phyloP scores from a whole-genome alignment of 352 stramenopile genomes.

The Phytophthora boehmeriae region DNA sequence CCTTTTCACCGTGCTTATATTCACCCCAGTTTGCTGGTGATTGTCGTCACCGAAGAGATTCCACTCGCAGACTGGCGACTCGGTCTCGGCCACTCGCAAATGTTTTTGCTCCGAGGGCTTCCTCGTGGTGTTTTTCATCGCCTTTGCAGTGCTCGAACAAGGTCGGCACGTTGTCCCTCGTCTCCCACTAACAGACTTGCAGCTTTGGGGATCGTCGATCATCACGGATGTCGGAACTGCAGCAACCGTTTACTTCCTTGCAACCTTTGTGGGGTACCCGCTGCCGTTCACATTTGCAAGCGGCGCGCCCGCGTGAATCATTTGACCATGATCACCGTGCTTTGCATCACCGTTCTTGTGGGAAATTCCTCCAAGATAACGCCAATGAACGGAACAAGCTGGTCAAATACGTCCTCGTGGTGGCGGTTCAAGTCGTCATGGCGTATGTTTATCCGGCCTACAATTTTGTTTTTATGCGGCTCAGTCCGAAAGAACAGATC shows the following conservation, averaged over 20 bases:
- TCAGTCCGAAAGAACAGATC: conserved; percentile 7
- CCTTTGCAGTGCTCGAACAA: conserved; percentile 12
- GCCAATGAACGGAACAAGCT: conserved; percentile 5
- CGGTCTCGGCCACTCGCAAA: conserved; percentile 17
- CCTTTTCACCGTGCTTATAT: conserved; percentile 1
- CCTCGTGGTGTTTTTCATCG: conserved; percentile 22
- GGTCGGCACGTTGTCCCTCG: conserved; percentile 15
- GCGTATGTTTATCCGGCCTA: conserved; percentile 32
- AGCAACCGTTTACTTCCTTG: conserved; percentile 7
- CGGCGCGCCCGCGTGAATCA: conserved; percentile 9
- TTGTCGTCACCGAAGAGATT: conserved; percentile 26
- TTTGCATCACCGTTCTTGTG: conserved; percentile 9
- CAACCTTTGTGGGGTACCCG: conserved; percentile 27
- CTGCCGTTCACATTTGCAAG: conserved; percentile 35
- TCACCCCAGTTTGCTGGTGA: conserved; percentile 20
- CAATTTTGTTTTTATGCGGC: conserved; percentile 24
- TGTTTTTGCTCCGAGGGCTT: conserved; percentile 28
- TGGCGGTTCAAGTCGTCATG: conserved; percentile 18
- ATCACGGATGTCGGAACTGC: conserved; percentile 14
- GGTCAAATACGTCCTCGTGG: conserved; percentile 21
- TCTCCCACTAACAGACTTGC: conserved; percentile 4
- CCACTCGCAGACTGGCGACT: conserved; percentile 19
- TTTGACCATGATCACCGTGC: no score
- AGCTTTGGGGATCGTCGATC: conserved; percentile 16
- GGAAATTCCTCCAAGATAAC: conserved; percentile 15